phyloP scores from a whole-genome alignment of 352 stramenopile genomes.

The Pythium plurisporium region DNA sequence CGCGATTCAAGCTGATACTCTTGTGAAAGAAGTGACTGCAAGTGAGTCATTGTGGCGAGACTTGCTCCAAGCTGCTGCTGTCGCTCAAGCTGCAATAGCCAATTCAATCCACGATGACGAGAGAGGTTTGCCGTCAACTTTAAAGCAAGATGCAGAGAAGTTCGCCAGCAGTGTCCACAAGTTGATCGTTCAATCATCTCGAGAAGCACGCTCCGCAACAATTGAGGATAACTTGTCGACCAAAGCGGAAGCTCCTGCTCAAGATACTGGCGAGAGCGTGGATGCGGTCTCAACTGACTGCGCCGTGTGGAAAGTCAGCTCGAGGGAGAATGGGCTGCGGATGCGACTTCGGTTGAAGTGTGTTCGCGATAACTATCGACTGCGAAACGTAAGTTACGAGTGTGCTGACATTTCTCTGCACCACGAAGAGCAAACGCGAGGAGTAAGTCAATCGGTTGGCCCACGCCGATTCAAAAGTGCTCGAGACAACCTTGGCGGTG shows the following conservation, averaged over 20 bases:
- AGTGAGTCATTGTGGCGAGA: conserved; percentile 59
- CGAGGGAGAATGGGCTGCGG: conserved; percentile 61
- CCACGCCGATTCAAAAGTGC: conserved; percentile 21
- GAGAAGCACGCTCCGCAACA: not conserved
- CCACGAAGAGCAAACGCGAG: conserved; percentile 25
- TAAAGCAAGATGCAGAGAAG: conserved; percentile 71
- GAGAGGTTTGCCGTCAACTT: conserved; percentile 32
- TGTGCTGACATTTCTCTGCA: conserved; percentile 38
- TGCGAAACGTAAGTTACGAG: conserved; percentile 63
- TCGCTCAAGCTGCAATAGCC: conserved; percentile 25
- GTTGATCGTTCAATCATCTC: conserved; percentile 35
- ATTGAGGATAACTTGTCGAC: not conserved
- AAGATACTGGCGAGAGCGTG: too few species aligned
- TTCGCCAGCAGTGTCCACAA: conserved; percentile 80
- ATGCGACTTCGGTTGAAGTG: conserved; percentile 72
- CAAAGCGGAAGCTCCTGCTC: too few species aligned
- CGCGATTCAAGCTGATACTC: conserved; percentile 37
- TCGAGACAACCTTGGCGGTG: conserved; percentile 25
- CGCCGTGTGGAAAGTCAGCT: conserved; percentile 55
- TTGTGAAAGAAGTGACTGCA: conserved; percentile 43
- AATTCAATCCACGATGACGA: conserved; percentile 38
- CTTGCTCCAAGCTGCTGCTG: conserved; percentile 33
- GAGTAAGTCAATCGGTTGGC: conserved; percentile 12
- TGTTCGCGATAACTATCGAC: conserved; percentile 59
- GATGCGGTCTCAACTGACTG: not conserved